Evolutionary conservation across 2,329 filamentous ascomycete species (phyloP), one percentile per base, ranked within the genome.

Genomic region (Nigrograna mackinnonii): DNA sequence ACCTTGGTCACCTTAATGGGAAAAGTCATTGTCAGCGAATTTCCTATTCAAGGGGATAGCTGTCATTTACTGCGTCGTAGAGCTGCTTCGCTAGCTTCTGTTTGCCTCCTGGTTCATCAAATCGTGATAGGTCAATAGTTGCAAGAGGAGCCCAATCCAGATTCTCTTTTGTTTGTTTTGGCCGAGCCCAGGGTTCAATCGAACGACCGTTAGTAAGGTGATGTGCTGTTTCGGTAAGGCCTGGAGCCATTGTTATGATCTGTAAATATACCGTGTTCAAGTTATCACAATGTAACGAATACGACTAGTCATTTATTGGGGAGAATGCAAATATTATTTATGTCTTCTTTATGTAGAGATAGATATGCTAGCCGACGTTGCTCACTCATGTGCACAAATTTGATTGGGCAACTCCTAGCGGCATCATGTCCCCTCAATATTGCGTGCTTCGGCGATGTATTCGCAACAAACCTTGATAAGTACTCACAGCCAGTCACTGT

Each of bases 231-330:
- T 52, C 48, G 6, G 50, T 36, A 28, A 52, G 32, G 14, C 47
- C 41, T 14, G 51, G 54, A 21, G 54, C 51, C 54, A 57, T 57
- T n/a, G n/a, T n/a, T n/a, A n/a, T n/a, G n/a, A n/a, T n/a, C n/a
- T n/a, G n/a, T n/a, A n/a, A n/a, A n/a, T n/a, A n/a, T n/a, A n/a
- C n/a, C n/a, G n/a, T n/a, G n/a, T n/a, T n/a, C n/a, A n/a, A n/a
- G n/a, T n/a, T n/a, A n/a, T n/a, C n/a, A n/a, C n/a, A n/a, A n/a
- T n/a, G n/a, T n/a, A n/a, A n/a, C n/a, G n/a, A n/a, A n/a, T n/a
- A n/a, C n/a, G n/a, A n/a, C n/a, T n/a, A n/a, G n/a, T n/a, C n/a
- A n/a, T n/a, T n/a, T n/a, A n/a, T n/a, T n/a, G n/a, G n/a, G n/a
- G n/a, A n/a, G n/a, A n/a, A n/a, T n/a, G n/a, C n/a, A n/a, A n/a